These are phyloP conservation scores for Hemerocallis citrina DNA, from an alignment of 106 monocot genomes.

Conservation along the genomic window DNA sequence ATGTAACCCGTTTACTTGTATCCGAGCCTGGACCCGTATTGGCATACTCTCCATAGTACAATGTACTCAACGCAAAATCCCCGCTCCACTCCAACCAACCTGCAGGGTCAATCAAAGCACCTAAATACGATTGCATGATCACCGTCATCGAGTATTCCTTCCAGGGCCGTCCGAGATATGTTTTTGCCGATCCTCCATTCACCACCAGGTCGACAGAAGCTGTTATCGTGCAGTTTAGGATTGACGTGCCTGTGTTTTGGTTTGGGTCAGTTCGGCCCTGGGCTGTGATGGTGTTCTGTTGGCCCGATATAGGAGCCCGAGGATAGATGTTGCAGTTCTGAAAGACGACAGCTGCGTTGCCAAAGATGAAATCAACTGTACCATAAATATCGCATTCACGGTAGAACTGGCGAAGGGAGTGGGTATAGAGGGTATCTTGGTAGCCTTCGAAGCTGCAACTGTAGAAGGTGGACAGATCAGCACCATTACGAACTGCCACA, in stretches of 20 bases:
- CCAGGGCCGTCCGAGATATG: slow-evolving; percentile 76
- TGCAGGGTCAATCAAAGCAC: slow-evolving; percentile 33
- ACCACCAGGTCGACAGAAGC: slow-evolving; percentile 27
- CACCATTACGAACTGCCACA: slow-evolving; percentile 41
- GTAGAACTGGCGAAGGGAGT: slow-evolving; percentile 68
- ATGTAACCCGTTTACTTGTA: slow-evolving; percentile 21
- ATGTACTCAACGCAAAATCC: slow-evolving; percentile 22
- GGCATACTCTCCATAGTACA: slow-evolving; percentile 48
- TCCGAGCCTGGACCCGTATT: slow-evolving; percentile 35
- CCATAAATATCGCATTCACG: slow-evolving; percentile 49
- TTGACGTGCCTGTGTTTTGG: slow-evolving; percentile 36
- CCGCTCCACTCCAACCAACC: slow-evolving; percentile 38
- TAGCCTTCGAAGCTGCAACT: slow-evolving; percentile 38
- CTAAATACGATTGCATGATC: slow-evolving; percentile 54
- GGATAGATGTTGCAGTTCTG: slow-evolving; percentile 40
- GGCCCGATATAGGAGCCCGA: slow-evolving; percentile 25
- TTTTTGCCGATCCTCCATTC: slow-evolving; percentile 30
- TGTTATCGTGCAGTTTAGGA: slow-evolving; percentile 43
- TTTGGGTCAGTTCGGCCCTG: slow-evolving; percentile 42
- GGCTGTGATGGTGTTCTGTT: slow-evolving; percentile 48
- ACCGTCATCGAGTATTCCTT: slow-evolving; percentile 56
- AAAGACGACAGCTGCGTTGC: slow-evolving; percentile 53
- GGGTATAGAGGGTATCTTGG: slow-evolving; percentile 59
- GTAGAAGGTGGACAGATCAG: slow-evolving; percentile 49
- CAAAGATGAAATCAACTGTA: slow-evolving; percentile 67